Conservation (phyloP, 139 green algal species). For the Chlorella sp. region DNA sequence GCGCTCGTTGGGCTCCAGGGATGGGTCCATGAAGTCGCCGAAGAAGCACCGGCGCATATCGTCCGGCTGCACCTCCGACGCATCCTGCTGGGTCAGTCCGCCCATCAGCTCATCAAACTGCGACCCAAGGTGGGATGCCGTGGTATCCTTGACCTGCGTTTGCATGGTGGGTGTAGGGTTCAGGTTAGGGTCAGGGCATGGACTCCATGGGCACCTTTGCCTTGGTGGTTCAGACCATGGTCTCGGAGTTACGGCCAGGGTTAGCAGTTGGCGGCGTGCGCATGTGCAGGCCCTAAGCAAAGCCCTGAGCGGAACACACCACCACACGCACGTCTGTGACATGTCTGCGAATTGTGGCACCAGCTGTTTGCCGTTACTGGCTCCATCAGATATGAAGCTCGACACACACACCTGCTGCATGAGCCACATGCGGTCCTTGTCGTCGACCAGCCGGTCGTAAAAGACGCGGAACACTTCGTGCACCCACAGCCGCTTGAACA, state of each 20-base stretch:
- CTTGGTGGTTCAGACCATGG: no score
- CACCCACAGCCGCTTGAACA: slow-evolving; percentile 69
- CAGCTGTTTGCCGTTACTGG: no score
- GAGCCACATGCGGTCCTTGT: slow-evolving; percentile 59
- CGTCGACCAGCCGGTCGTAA: slow-evolving; percentile 66
- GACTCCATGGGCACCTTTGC: no score
- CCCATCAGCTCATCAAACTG: neutral
- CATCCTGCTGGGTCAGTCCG: neutral
- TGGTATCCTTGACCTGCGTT: neutral
- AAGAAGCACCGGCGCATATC: slow-evolving; percentile 71
- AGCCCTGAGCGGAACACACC: no score
- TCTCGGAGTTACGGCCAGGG: no score
- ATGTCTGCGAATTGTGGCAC: no score
- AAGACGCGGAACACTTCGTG: slow-evolving; percentile 72
- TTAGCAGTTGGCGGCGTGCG: no score
- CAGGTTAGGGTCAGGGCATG: no score
- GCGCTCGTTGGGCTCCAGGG: slow-evolving; percentile 25
- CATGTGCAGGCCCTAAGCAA: no score
- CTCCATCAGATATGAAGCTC: no score
- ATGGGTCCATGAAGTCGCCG: slow-evolving; percentile 59
- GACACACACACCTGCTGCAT: slow-evolving; percentile 43
- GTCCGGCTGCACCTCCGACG: neutral
- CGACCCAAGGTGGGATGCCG: neutral
- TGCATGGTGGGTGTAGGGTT: no score
- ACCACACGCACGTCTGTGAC: no score